Evolutionary conservation across 2,329 filamentous ascomycete species (phyloP).

Genomic region (Cercospora sp.): DNA sequence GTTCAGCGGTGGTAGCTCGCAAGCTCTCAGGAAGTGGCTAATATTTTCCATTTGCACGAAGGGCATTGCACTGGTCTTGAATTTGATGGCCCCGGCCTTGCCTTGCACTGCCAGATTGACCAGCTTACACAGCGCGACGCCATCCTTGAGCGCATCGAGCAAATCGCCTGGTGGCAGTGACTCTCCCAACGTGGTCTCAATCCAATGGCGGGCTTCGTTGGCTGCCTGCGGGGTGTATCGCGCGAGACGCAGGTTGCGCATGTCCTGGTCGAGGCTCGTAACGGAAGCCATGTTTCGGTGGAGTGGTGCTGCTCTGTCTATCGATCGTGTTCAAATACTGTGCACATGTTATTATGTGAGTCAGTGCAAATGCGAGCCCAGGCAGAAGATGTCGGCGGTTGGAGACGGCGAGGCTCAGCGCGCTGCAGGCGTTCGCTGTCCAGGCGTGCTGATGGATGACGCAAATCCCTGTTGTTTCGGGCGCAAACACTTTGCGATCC

Average conservation of each 20-base stretch:
- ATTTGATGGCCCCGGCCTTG: conserved; percentile 77
- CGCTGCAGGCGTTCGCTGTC: conserved; percentile 2
- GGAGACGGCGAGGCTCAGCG: conserved; percentile 11
- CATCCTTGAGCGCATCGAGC: conserved; percentile 84
- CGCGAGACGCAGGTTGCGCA: conserved; percentile 87
- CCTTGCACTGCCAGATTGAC: conserved; percentile 76
- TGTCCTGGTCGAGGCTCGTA: conserved; percentile 87
- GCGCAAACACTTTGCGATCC: neutral
- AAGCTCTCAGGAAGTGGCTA: conserved; percentile 87
- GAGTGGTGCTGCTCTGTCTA: conserved; percentile 14
- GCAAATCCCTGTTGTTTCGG: neutral
- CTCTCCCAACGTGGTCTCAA: conserved; percentile 77
- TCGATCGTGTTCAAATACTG: conserved; percentile 1
- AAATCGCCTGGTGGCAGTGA: conserved; percentile 72
- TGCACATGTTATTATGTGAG: neutral
- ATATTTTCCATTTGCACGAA: conserved; percentile 99
- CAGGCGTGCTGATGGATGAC: neutral
- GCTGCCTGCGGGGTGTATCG: conserved; percentile 91
- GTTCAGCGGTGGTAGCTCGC: conserved; percentile 79
- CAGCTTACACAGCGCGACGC: conserved; percentile 89
- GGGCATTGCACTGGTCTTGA: conserved; percentile 90
- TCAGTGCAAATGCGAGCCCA: neutral
- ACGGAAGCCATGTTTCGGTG: conserved; percentile 77
- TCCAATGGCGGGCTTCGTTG: conserved; percentile 81
- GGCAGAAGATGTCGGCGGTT: neutral